Conservation (phyloP, 1,284 basidiomycete genomes). For the Porodaedalea pini region DNA sequence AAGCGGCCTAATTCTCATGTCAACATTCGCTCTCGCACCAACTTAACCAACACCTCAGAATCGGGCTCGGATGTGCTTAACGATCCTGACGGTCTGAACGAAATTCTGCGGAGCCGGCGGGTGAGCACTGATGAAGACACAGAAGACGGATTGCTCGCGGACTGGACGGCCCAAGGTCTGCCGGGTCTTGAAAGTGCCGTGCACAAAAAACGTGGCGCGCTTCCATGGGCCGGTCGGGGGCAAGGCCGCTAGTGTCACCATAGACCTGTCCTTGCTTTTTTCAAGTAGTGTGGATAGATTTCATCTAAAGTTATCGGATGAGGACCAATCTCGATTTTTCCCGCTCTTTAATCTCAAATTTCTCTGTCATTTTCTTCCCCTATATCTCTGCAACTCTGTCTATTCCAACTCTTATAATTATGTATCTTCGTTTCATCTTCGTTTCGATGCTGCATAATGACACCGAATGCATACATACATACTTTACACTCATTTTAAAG, state of each 20-base stretch:
- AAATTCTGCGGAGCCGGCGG: slow-evolving; percentile 1
- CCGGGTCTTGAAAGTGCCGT: slow-evolving; percentile 15
- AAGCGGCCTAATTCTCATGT: background rate
- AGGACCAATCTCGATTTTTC: too few relatives aligned
- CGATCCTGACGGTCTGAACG: background rate
- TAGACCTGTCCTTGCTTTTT: too few relatives aligned
- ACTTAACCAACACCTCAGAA: background rate
- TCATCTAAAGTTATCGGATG: too few relatives aligned
- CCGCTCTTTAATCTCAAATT: too few relatives aligned
- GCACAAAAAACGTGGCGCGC: slow-evolving; percentile 15
- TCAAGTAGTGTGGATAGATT: too few relatives aligned
- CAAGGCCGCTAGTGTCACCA: too few relatives aligned
- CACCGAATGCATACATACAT: background rate
- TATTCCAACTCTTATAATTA: too few relatives aligned
- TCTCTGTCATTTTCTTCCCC: too few relatives aligned
- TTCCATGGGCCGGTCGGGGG: slow-evolving; percentile 16
- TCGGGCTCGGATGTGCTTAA: background rate
- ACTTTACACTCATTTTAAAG: background rate
- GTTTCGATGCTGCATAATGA: background rate
- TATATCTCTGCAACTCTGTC: too few relatives aligned
- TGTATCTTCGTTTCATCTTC: too few relatives aligned
- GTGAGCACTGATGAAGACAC: slow-evolving; percentile 14
- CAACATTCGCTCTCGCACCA: background rate
- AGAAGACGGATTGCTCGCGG: slow-evolving; percentile 4
- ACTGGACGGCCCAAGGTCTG: slow-evolving; percentile 13